A percentile compares a stretch with the other conserved stretches of the same genome.
Conservation (phyloP, 2,329 filamentous ascomycete genomes). For the Aureobasidium zeae region DNA sequence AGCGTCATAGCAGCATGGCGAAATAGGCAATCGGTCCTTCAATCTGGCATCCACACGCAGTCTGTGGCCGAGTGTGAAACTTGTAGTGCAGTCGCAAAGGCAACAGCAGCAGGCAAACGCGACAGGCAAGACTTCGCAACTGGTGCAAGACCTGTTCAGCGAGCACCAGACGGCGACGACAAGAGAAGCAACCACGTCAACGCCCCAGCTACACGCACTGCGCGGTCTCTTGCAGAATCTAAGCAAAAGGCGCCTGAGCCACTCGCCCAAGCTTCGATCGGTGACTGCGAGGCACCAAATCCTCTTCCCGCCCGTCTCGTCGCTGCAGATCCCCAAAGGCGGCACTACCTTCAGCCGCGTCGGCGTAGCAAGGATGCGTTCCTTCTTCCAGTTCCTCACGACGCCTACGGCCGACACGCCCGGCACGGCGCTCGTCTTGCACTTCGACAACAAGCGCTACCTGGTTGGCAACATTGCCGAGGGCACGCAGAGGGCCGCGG, state of each 20-base stretch:
- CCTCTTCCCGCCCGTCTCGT: constrained; percentile 6
- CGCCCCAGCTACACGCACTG: not conserved
- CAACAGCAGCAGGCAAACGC: not conserved
- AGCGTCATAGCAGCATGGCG: too few relatives aligned
- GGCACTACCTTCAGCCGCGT: too few relatives aligned
- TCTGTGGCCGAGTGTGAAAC: not conserved
- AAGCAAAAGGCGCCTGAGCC: not conserved
- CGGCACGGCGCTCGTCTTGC: constrained; percentile 66
- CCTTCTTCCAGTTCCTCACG: constrained; percentile 63
- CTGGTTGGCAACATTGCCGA: constrained; percentile 75
- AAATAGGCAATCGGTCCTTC: too few relatives aligned
- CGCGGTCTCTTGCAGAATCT: not conserved
- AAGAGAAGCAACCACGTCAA: not conserved
- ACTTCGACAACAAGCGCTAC: constrained; percentile 76
- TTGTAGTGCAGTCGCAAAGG: not conserved
- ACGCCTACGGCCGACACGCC: constrained; percentile 82
- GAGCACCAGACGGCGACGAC: not conserved
- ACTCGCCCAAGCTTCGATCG: constrained; percentile 2
- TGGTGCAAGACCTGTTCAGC: not conserved
- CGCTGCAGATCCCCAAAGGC: not conserved
- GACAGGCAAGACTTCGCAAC: not conserved
- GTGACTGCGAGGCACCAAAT: not conserved
- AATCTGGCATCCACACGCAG: constrained; percentile 4
- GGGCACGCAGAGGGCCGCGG: constrained; percentile 70
- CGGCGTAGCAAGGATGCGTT: constrained; percentile 51